These are phyloP conservation scores for Tetracladium setigerum DNA, from an alignment of 495 filamentous ascomycete species.

Conservation along the genomic window DNA sequence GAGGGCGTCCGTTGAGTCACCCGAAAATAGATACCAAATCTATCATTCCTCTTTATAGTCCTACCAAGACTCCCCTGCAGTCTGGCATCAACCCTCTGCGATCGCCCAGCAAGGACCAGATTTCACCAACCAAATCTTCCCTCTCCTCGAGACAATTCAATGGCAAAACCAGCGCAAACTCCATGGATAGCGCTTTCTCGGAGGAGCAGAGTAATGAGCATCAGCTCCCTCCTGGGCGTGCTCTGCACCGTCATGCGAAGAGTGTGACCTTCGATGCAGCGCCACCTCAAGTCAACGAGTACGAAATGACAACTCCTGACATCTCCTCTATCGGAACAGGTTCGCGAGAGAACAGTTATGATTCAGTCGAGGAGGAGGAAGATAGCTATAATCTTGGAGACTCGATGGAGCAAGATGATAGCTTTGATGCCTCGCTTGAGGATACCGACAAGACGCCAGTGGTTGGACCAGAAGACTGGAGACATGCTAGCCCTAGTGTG, in stretches of 20 bases:
- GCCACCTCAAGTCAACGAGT: conserved; percentile 90
- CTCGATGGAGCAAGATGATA: conserved; percentile 68
- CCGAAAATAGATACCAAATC: conserved; percentile 38
- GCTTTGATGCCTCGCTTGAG: conserved; percentile 88
- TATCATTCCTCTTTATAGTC: conserved; percentile 35
- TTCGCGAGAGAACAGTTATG: conserved; percentile 86
- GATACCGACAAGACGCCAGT: conserved; percentile 96
- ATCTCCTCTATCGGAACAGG: conserved; percentile 80
- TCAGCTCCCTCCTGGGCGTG: conserved; percentile 46
- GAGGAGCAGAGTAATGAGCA: conserved; percentile 51
- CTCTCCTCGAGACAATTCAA: conserved; percentile 65
- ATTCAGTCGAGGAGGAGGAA: conserved; percentile 63
- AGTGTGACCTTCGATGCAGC: conserved; percentile 94
- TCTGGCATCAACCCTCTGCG: conserved; percentile 28
- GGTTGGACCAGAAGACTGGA: conserved; percentile 93
- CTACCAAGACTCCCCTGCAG: conserved; percentile 11
- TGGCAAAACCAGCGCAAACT: conserved; percentile 56
- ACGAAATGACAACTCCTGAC: conserved; percentile 95
- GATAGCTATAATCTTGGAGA: conserved; percentile 64
- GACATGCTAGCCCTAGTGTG: conserved; percentile 59
- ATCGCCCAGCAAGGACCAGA: conserved; percentile 66
- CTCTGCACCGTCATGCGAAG: conserved; percentile 75
- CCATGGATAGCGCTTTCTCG: conserved; percentile 64
- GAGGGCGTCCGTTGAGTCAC: conserved; percentile 28
- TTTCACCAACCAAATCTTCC: conserved; percentile 81